A percentile compares a stretch with the other conserved stretches of the same genome.
Evolutionary conservation across 2,329 filamentous ascomycete species (phyloP).

Genomic region (Tolypocladium ovalisporum): DNA sequence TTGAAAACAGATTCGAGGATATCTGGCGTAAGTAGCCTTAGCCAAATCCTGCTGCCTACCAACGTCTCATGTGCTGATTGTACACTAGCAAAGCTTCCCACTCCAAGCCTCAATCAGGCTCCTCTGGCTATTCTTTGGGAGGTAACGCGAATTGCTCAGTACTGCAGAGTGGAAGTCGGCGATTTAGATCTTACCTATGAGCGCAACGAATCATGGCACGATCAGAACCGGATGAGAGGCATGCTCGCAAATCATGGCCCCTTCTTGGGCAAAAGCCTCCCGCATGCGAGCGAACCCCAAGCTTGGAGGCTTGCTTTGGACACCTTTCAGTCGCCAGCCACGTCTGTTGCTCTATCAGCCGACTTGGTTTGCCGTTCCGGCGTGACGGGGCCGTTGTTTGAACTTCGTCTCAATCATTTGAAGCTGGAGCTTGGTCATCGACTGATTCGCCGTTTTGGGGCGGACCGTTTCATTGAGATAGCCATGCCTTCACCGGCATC

Average conservation of each 20-base stretch:
- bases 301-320: slow-evolving; percentile 35
- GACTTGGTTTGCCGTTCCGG: slow-evolving; percentile 25
- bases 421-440: slow-evolving; percentile 38
- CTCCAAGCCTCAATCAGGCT: slow-evolving; percentile 25
- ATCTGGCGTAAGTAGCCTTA: slow-evolving; percentile 29
- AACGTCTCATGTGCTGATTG: not conserved
- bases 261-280: slow-evolving; percentile 35
- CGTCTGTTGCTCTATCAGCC: slow-evolving; percentile 31
- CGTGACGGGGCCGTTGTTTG: slow-evolving; percentile 28
- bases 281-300: slow-evolving; percentile 29
- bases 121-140: slow-evolving; percentile 44
- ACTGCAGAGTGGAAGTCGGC: slow-evolving; percentile 31
- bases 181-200: slow-evolving; percentile 24
- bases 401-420: slow-evolving; percentile 35
- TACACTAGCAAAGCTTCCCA: slow-evolving; percentile 25
- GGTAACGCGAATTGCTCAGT: slow-evolving; percentile 32
- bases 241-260: slow-evolving; percentile 25
- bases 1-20: slow-evolving; percentile 17
- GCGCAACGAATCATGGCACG: slow-evolving; percentile 22
- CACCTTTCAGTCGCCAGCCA: slow-evolving; percentile 21
- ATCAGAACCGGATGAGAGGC: slow-evolving; percentile 32
- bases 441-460: slow-evolving; percentile 42
- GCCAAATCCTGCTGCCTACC: not conserved
- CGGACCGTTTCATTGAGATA: slow-evolving; percentile 48
- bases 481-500: slow-evolving; percentile 33